Conservation (phyloP, 108 stramenopile species). For the Craspedostauros australis region DNA sequence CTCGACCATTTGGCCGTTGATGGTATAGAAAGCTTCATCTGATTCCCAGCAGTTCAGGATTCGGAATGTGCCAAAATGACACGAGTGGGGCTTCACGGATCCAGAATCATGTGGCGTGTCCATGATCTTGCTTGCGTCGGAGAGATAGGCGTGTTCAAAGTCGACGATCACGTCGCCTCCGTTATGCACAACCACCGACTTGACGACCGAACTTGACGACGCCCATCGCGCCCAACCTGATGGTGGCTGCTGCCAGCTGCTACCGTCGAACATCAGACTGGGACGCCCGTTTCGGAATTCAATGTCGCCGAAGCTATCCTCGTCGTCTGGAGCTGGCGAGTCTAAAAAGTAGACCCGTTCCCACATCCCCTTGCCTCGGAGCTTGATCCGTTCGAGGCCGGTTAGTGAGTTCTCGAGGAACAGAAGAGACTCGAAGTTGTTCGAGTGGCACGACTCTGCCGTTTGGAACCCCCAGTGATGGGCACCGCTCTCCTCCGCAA, state of each 20-base stretch:
- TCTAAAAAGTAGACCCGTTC: conserved; percentile 66
- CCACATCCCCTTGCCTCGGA: conserved; percentile 55
- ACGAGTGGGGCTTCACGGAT: conserved; percentile 9
- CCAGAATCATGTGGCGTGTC: conserved; percentile 12
- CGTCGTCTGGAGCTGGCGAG: conserved; percentile 18
- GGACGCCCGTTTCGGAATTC: conserved; percentile 62
- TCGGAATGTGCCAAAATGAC: conserved; percentile 34
- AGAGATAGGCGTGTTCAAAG: conserved; percentile 35
- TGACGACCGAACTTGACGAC: conserved; percentile 31
- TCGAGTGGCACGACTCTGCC: conserved; percentile 14
- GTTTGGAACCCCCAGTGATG: conserved; percentile 4
- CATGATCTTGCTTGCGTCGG: conserved; percentile 27
- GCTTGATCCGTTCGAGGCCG: conserved; percentile 62
- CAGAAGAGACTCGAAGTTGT: conserved; percentile 45
- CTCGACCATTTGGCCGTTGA: conserved; percentile 4
- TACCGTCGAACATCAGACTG: conserved; percentile 63
- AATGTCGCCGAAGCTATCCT: conserved; percentile 49
- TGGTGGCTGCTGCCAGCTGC: conserved; percentile 1
- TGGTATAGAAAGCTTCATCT: conserved; percentile 4
- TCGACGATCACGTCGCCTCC: conserved; percentile 43
- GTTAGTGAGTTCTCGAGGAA: conserved; percentile 77
- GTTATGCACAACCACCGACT: conserved; percentile 60
- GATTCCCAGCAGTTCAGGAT: conserved; percentile 38
- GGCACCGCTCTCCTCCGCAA: conserved; percentile 8
- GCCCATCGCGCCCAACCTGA: neutral